Evolutionary conservation across 129 eudicot species (phyloP), one percentile per base, ranked within the genome.

Genomic region (Glebionis coronaria): DNA sequence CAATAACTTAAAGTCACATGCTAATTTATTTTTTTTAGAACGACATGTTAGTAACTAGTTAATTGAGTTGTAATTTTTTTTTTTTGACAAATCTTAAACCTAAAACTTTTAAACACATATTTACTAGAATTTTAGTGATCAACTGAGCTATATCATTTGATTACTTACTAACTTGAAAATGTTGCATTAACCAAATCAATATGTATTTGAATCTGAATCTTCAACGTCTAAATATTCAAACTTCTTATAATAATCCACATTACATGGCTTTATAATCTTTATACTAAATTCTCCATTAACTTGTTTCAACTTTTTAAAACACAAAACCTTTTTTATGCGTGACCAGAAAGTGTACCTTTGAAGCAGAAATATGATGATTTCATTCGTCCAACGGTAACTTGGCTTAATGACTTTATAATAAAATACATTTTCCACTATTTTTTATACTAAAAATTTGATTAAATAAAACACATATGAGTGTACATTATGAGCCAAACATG

Each of bases 231-330:
- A 27, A 31, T 5, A 5, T 31, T 31, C 40, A 31, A 31, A 31
- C 40, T 31, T 31, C 40, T 2, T 19, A 12, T 71, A 23, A 18
- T 4, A 11, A 58, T 70, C 31, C 21, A 28, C 46, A 44, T 47
- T n/a, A 12, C 31, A 2, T 44, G 47, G 27, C 56, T 14, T 40
- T 65, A 44, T 5, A 12, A 64, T 73, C 72, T 55, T 42, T 44
- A 59, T 44, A 45, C 78, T 73, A 65, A 65, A 65, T 73, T 55
- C 52, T 15, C 40, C 2, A 31, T 31, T 31, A 31, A 6, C 40
- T 12, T 73, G 78, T 56, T 64, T 56, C 51, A 73, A 73, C 78
- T 73, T 73, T 73, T 3, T 55, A 40, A 27, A 65, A 73, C 78
- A 73, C 52, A 3, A 0, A 54, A 20, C 47, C 20, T 65, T 56